Percentiles rank a stretch among this genome's conserved stretches.
These are phyloP conservation scores for Groenewaldozyma salmanticensis DNA, from an alignment of 805 yeast species.

Conservation along the genomic window DNA sequence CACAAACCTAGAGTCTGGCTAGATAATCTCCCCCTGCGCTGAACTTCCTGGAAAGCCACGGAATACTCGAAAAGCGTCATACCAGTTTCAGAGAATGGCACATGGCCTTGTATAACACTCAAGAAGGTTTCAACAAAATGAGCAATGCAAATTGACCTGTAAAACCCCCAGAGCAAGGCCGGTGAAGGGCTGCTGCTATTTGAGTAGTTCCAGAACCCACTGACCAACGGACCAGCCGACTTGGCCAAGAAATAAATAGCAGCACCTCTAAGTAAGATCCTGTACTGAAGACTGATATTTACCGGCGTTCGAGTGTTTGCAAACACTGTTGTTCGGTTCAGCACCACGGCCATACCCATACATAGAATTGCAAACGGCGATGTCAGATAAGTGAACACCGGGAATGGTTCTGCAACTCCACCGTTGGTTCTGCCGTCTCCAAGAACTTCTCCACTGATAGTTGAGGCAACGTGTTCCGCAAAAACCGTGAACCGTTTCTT, in stretches of 20 bases:
- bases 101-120: slow-evolving; percentile 44
- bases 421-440: no score
- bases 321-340: slow-evolving; percentile 51
- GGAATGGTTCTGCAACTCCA: not conserved
- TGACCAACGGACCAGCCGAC: slow-evolving; percentile 31
- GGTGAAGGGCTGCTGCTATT: slow-evolving; percentile 35
- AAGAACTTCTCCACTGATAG: no score
- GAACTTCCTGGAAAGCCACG: slow-evolving; percentile 65
- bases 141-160: slow-evolving; percentile 47
- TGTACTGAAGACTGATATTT: slow-evolving; percentile 27
- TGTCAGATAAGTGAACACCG: slow-evolving; percentile 13
- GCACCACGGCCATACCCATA: slow-evolving; percentile 46
- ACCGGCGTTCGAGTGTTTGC: slow-evolving; percentile 41
- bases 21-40: slow-evolving; percentile 40
- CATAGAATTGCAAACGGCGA: slow-evolving; percentile 31
- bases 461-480: no score
- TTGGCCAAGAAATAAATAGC: slow-evolving; percentile 29
- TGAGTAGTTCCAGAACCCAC: slow-evolving; percentile 9
- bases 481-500: no score
- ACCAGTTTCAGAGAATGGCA: slow-evolving; percentile 55
- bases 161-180: slow-evolving; percentile 48
- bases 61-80: slow-evolving; percentile 69
- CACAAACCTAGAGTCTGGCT: slow-evolving; percentile 43
- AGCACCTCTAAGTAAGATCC: slow-evolving; percentile 30
- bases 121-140: slow-evolving; percentile 60